Evolutionary conservation across 1,139 yeast species (phyloP), one percentile per base, ranked within the genome.

Genomic region (Dujonia santamariae): DNA sequence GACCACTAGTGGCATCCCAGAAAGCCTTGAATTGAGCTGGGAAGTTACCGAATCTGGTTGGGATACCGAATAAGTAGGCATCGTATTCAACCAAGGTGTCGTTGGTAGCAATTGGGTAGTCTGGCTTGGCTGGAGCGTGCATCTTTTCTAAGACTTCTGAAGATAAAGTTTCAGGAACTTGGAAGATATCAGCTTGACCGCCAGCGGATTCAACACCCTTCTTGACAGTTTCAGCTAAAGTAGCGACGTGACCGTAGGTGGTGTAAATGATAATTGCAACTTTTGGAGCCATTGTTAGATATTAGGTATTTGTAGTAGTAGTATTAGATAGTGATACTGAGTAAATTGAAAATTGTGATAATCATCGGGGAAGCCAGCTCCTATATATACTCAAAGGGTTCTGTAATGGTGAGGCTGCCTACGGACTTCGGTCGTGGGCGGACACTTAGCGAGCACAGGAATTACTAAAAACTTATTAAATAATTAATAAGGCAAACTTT

Each of bases 11-110:
- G 36, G 77, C 61, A 53, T 85, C 95, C 82, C 88, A 80, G 72
- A 82, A 85, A 9, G 88, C 67, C 61, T 80, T 80, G 74, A 80
- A 76, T 67, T 85, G 95, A 30, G 88, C 84, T 44, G 95, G 87
- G 66, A 75, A 69, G 66, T 74, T 80, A 63, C 95, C 95, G 58
- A 58, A 85, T 67, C 95, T 78, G 41, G 95, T 85, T 55, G 95
- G 92, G 45, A 85, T 61, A 57, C 95, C 95, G 43, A 85, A 83
- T 47, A 85, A 47, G 67, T 82, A 78, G 34, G 83, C 88, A 54
- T 85, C 94, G 64, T 80, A 85, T 46, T 72, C 60, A 21, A 62
- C 59, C 48, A 85, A 68, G 25, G 78, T 74, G n/a, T 72, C 80
- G 16, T 63, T 54, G 12, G 85, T 66, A 35, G 86, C 85, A 56